Evolutionary conservation across 2,329 filamentous ascomycete species (phyloP), one percentile per base, ranked within the genome.

Genomic region (Colletotrichum sp.): DNA sequence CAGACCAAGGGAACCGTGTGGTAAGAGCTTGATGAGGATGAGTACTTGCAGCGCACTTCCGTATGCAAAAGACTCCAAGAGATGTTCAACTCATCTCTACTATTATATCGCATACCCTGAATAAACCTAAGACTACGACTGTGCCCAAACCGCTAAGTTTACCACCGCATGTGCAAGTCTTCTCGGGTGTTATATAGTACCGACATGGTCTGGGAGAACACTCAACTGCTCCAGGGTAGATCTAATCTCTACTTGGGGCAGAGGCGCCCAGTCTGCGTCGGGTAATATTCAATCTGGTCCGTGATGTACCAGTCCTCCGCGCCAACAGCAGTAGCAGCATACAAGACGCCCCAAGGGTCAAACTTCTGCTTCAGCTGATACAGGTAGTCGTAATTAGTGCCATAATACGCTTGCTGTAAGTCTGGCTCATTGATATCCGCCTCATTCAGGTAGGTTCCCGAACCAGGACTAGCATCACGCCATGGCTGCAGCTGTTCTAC

Each of bases 331-430:
- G 81, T 84, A 36, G 82, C 81, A 8, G 83, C 81, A 62, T 84
- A 85, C 30, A 86, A 84, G 1, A 86, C 65, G 8, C 82, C 81
- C 30, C 79, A 79, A n/a, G 84, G 84, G 16, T 86, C 84, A 24
- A 82, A 76, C 74, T 82, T 77, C 76, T 83, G 80, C 80, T 86
- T 86, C 1, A 86, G 72, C 60, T 79, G 34, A 39, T 84, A 84
- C 10, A 86, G 68, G 32, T 80, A 79, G 36, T 80, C 76, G 44
- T 86, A 86, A 55, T 84, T 83, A 4, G 79, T 80, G 5, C 85
- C 84, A 78, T 83, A 86, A 57, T 83, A 86, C 0, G 84, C 82
- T 64, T 81, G 80, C 36, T 85, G 83, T 59, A 84, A 86, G 68
- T 81, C 79, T 3, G 82, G 81, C 66, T 86, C 84, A 72, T 84